Evolutionary conservation across 2,329 filamentous ascomycete species (phyloP).

Genomic region (Torrubiella hemipterigena): DNA sequence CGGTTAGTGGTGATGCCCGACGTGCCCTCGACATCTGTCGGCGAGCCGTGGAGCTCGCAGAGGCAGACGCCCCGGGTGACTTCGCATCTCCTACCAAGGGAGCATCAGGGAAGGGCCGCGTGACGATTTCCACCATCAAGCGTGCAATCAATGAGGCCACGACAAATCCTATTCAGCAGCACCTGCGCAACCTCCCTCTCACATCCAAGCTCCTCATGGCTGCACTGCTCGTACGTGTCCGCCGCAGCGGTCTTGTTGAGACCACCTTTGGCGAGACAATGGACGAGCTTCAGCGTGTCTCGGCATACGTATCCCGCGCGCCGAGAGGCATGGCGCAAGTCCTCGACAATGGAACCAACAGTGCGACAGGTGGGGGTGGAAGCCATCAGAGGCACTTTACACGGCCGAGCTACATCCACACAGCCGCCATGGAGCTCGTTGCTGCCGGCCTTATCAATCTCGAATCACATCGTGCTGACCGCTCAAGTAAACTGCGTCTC

Average conservation of each 20-base stretch:
- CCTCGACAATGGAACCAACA: constrained; percentile 16
- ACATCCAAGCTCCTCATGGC: constrained; percentile 76
- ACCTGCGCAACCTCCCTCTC: constrained; percentile 70
- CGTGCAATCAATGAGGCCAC: constrained; percentile 92
- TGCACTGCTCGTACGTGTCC: constrained; percentile 65
- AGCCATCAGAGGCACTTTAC: constrained; percentile 18
- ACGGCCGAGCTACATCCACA: constrained; percentile 38
- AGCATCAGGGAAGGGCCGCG: constrained; percentile 33
- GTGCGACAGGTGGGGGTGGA: constrained; percentile 11
- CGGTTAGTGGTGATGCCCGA: constrained; percentile 87
- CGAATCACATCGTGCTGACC: constrained; percentile 68
- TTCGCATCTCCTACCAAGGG: constrained; percentile 51
- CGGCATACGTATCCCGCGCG: constrained; percentile 20
- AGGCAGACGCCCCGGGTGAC: constrained; percentile 48
- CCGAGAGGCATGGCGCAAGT: constrained; percentile 24
- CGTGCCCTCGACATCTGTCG: constrained; percentile 91
- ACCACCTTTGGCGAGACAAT: constrained; percentile 81
- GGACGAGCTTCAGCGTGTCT: constrained; percentile 50
- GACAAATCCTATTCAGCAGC: constrained; percentile 81
- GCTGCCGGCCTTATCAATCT: constrained; percentile 81
- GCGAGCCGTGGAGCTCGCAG: constrained; percentile 87
- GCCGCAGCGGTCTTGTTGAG: constrained; percentile 76
- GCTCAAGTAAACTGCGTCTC: constrained; percentile 77
- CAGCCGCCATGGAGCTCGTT: constrained; percentile 69
- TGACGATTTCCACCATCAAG: constrained; percentile 89